Conservation (phyloP, 139 green algal genomes). For the Chlorella sp. region DNA sequence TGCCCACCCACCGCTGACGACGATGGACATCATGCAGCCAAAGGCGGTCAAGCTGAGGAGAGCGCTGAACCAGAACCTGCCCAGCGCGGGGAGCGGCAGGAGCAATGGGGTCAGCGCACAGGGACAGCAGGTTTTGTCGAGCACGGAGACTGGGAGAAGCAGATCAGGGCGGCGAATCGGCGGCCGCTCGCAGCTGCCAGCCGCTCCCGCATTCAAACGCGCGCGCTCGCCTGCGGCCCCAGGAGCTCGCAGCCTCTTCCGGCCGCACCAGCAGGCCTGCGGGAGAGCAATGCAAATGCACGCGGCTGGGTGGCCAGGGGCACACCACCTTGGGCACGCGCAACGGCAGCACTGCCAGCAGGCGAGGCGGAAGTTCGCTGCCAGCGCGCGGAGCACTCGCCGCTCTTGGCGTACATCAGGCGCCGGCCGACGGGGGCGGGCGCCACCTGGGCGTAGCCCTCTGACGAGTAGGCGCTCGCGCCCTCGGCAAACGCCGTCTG, state of each 20-base stretch:
- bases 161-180: no score
- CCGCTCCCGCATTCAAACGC: no score
- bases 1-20: background rate
- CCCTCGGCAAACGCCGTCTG: background rate
- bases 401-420: slow-evolving; percentile 34
- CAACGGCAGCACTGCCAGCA: background rate
- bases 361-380: background rate
- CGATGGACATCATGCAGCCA: slow-evolving; percentile 25
- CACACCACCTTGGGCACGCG: background rate
- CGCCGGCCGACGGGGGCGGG: background rate
- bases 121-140: no score
- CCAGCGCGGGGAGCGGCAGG: no score
- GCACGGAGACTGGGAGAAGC: no score
- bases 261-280: slow-evolving; percentile 27
- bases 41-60: slow-evolving; percentile 10
- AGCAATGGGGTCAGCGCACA: no score
- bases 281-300: background rate
- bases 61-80: slow-evolving; percentile 31
- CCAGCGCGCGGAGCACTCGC: background rate
- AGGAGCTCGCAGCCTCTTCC: background rate
- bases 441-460: background rate
- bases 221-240: slow-evolving; percentile 15
- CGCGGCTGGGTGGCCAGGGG: background rate
- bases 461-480: background rate
- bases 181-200: no score